Evolutionary conservation across 495 filamentous ascomycete species (phyloP).

Genomic region (Cenococcum geophilum): DNA sequence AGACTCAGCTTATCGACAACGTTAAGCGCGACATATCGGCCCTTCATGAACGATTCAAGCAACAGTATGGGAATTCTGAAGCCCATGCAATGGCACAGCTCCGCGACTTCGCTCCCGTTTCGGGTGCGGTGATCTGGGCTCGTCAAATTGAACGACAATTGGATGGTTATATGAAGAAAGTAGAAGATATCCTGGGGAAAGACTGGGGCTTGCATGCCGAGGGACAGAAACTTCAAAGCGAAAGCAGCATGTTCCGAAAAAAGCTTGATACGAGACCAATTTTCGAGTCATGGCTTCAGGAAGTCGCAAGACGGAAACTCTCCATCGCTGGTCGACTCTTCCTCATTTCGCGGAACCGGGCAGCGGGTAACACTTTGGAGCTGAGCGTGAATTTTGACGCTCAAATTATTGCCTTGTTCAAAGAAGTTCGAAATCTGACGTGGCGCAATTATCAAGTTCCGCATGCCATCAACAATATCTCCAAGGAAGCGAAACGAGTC

Average conservation of each 20-base stretch:
- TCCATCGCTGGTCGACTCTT: slow-evolving; percentile 89
- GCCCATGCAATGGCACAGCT: slow-evolving; percentile 96
- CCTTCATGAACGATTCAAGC: slow-evolving; percentile 94
- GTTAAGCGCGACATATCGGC: slow-evolving; percentile 91
- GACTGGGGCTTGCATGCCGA: slow-evolving; percentile 93
- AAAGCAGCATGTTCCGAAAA: slow-evolving; percentile 86
- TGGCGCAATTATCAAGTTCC: slow-evolving; percentile 92
- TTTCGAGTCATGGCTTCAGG: slow-evolving; percentile 89
- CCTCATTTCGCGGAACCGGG: slow-evolving; percentile 76
- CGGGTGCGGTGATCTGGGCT: slow-evolving; percentile 94
- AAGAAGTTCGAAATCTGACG: slow-evolving; percentile 92
- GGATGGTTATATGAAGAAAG: slow-evolving; percentile 92
- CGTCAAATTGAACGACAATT: slow-evolving; percentile 94
- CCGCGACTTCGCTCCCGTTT: slow-evolving; percentile 88
- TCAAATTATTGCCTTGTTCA: slow-evolving; percentile 94
- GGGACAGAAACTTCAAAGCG: slow-evolving; percentile 83
- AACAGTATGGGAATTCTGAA: slow-evolving; percentile 96
- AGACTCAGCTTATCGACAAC: slow-evolving; percentile 92
- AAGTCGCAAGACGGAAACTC: slow-evolving; percentile 78
- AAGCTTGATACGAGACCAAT: slow-evolving; percentile 90
- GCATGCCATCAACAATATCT: slow-evolving; percentile 87
- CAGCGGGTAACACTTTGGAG: slow-evolving; percentile 78
- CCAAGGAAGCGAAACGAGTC: slow-evolving; percentile 93
- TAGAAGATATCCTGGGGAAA: slow-evolving; percentile 87
- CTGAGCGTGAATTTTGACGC: slow-evolving; percentile 93